Base-by-base conservation (phyloP, 208 protist genomes). In the Acanthamoeba healyi region DNA sequence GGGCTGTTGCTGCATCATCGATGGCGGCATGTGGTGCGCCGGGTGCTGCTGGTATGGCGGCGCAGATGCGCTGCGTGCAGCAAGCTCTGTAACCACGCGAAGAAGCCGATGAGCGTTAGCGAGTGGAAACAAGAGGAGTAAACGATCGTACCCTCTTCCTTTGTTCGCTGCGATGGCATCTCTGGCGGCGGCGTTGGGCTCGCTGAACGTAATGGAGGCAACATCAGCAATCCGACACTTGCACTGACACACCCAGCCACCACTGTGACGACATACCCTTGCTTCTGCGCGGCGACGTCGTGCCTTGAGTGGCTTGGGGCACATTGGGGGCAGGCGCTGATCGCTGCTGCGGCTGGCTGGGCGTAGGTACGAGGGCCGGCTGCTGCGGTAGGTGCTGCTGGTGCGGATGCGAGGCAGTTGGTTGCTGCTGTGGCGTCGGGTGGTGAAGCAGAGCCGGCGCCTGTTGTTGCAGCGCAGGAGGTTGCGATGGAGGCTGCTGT, bases 321-420 rank as follows among this genome's bases (percentile, higher is more conserved):
- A n/a, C n/a, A n/a, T n/a, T n/a, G n/a, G n/a, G n/a, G n/a, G n/a
- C n/a, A n/a, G n/a, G n/a, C n/a, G n/a, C 49, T 19, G 49, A 54
- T 56, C 36, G 74, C 74, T 84, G 74, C 74, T 84, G 65, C 26
- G 40, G 56, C 19, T 90, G 82, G n/a, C 15, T 65, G 26, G 88
- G 19, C 19, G 77, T 26, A 19, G 46, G 9, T 54, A 58, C 17
- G 32, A 77, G 88, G 17, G 34, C 32, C 44, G 12, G 88, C 67
- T 29, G 65, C 32, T 72, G 65, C 44, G 88, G 63, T n/a, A 5
- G 82, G 17, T 24, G n/a, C 38, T 74, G 77, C 46, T 26, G 72
- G 22, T 82, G n/a, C n/a, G 72, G 32, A 6, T 38, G 32, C 26
- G 7, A 14, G 38, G 72, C 19, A 9, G 12, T 9, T 44, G 17